Evolutionary conservation across 768 basidiomycete genomes (phyloP).

Genomic region (Leccinum longicurvipes): DNA sequence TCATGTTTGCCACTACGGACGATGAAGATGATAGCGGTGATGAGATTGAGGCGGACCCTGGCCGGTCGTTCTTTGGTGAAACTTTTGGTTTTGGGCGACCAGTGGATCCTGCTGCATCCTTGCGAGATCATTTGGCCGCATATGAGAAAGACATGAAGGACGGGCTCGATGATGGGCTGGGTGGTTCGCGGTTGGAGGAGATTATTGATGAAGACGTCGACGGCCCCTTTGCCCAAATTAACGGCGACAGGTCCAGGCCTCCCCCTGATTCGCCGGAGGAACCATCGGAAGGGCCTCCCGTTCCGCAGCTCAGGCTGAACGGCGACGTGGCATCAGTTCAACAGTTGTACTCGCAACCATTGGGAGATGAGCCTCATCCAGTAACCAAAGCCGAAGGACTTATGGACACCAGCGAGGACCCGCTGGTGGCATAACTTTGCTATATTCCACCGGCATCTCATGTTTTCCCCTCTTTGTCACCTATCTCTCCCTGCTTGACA

Average conservation of each 20-base stretch:
- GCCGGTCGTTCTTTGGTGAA: constrained; percentile 48
- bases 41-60: constrained; percentile 35
- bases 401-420: constrained; percentile 62
- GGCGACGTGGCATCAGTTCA: constrained; percentile 44
- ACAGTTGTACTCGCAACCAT: constrained; percentile 49
- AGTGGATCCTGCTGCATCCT: constrained; percentile 50
- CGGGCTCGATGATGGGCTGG: constrained; percentile 27
- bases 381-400: constrained; percentile 62
- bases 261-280: constrained; percentile 21
- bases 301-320: constrained; percentile 44
- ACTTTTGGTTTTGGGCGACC: constrained; percentile 44
- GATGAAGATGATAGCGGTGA: constrained; percentile 61
- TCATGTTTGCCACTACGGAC: constrained; percentile 63
- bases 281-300: constrained; percentile 47
- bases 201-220: constrained; percentile 33
- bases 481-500: constrained; percentile 7
- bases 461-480: background rate
- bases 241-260: constrained; percentile 35
- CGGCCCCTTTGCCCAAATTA: constrained; percentile 26
- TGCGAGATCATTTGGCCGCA: constrained; percentile 62
- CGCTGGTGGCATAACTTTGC: constrained; percentile 37
- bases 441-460: background rate
- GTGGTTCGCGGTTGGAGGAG: constrained; percentile 25
- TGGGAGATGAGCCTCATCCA: constrained; percentile 52
- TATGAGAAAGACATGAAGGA: constrained; percentile 52